Base-by-base conservation (phyloP, 495 filamentous ascomycete genomes). In the Delitschia confertaspora region DNA sequence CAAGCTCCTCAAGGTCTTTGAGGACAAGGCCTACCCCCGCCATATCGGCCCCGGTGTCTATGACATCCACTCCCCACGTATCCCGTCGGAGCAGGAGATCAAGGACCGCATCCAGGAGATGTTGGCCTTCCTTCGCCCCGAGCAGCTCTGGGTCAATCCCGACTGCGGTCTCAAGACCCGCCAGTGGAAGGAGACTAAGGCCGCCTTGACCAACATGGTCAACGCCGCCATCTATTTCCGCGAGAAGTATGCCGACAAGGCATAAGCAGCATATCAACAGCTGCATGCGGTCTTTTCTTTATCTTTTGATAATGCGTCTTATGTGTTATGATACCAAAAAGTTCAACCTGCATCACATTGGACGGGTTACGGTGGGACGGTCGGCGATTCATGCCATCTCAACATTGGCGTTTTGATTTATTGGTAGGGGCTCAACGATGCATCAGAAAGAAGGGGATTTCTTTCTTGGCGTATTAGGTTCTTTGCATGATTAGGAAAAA, bases 41-140 rank as follows among this genome's bases (percentile, higher is more conserved):
- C 89, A 98, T 75, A 98, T 98, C 57, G 91, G 91, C 33, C 91
- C 91, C 45, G 91, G 88, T 79, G 89, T 96, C 68, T 98, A 95
- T 63, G 91, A 98, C 68, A 98, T 98, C 74, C 91, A 98, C 84
- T 89, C 83, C 41, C 93, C 91, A 42, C 93, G 91, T 82, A 74
- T 98, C 34, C 91, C 91, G 55, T 76, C 74, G 65, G 80, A 94
- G 78, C 71, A 88, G 68, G 91, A 98, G 80, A 93, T 98, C 79
- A 88, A 85, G 78, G 83, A 83, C 65, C 80, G 93, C 62, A 82
- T 96, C 64, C 76, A 81, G 63, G 89, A 98, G 82, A 96, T 98
- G 91, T 79, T 96, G 41, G 58, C 42, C 36, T 68, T 83, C 76
- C 83, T 95, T 66, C 82, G 78, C 69, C 85, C 87, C 29, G 83